A percentile compares a stretch with the other conserved stretches of the same genome.
phyloP scores from a whole-genome alignment of 2,329 filamentous ascomycete species.

The Fusarium kyushuense region DNA sequence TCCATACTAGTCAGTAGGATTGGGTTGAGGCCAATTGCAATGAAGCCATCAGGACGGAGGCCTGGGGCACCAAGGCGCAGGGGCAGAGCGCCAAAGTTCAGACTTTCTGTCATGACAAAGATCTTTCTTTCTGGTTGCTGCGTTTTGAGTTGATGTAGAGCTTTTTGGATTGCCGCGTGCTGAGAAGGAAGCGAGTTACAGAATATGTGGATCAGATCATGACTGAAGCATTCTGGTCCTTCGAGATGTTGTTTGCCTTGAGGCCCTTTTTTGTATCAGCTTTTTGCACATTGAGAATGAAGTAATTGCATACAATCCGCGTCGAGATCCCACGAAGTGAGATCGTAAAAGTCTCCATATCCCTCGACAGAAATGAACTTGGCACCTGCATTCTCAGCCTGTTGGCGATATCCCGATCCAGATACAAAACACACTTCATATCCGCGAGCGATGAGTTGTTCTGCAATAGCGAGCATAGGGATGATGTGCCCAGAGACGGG shows the following conservation, averaged over 20 bases:
- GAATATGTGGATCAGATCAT: conserved; percentile 6
- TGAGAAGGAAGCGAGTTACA: conserved; percentile 1
- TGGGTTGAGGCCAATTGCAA: conserved; percentile 9
- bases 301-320: not conserved
- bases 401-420: not conserved
- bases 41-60: conserved; percentile 1
- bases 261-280: not conserved
- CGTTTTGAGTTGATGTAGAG: not conserved
- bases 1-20: conserved; percentile 8
- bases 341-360: conserved; percentile 5
- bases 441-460: not conserved
- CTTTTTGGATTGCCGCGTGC: not conserved
- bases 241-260: not conserved
- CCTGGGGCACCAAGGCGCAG: not conserved
- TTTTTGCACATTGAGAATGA: not conserved
- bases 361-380: not conserved
- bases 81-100: not conserved
- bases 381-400: not conserved
- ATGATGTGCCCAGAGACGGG: conserved; percentile 7
- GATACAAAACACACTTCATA: conserved; percentile 1
- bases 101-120: conserved; percentile 7
- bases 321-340: conserved; percentile 2
- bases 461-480: conserved; percentile 6
- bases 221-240: conserved; percentile 2
- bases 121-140: not conserved